Percentiles rank a stretch among this genome's conserved stretches.
Conservation (phyloP, 2,329 filamentous ascomycete species). For the Alternaria metachromatica region DNA sequence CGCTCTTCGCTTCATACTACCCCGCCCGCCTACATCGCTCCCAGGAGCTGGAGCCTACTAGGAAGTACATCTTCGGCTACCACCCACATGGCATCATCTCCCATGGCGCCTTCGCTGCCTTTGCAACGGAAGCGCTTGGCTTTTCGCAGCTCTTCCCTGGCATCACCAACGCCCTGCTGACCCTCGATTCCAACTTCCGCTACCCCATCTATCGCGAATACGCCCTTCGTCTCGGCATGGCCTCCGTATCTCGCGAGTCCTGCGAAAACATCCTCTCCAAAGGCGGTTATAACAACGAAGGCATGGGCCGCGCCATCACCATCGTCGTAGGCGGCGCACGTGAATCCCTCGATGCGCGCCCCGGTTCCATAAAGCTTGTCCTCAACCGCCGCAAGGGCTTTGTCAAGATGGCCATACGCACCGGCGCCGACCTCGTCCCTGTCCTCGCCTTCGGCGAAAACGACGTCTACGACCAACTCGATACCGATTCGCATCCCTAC, state of each 20-base stretch:
- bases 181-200: slow-evolving; percentile 94
- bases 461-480: slow-evolving; percentile 90
- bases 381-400: slow-evolving; percentile 88
- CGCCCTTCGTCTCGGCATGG: slow-evolving; percentile 84
- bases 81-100: slow-evolving; percentile 98
- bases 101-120: slow-evolving; percentile 92
- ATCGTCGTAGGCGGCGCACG: slow-evolving; percentile 93
- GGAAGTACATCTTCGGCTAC: slow-evolving; percentile 97
- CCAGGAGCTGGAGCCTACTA: slow-evolving; percentile 74
- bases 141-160: slow-evolving; percentile 89
- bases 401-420: slow-evolving; percentile 88
- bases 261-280: slow-evolving; percentile 86
- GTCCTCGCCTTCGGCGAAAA: slow-evolving; percentile 95
- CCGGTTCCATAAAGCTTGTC: slow-evolving; percentile 77
- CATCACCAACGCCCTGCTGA: slow-evolving; percentile 91
- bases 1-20: slow-evolving; percentile 89
- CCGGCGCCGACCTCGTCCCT: slow-evolving; percentile 92
- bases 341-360: slow-evolving; percentile 88
- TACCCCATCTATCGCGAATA: slow-evolving; percentile 95
- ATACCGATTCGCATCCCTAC: slow-evolving; percentile 75
- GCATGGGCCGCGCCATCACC: slow-evolving; percentile 93
- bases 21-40: slow-evolving; percentile 88
- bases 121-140: slow-evolving; percentile 86
- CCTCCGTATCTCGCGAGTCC: slow-evolving; percentile 87
- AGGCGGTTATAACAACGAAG: slow-evolving; percentile 77